Conservation (phyloP, 176 grass and related monocot species). For the Poa annua region DNA sequence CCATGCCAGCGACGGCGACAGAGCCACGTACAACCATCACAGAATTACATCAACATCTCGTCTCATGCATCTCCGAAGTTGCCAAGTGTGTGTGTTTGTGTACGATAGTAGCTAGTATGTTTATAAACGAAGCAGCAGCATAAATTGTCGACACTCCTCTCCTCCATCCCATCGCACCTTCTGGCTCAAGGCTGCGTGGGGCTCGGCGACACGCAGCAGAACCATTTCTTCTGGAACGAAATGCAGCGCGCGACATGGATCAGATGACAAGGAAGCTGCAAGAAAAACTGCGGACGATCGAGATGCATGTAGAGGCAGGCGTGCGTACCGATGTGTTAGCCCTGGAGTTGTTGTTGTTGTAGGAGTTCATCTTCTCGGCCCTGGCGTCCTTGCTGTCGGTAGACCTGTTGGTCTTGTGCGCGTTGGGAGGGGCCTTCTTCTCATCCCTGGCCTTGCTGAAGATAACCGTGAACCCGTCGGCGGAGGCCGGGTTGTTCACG, state of each 20-base stretch:
- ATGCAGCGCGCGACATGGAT: background rate
- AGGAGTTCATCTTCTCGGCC: constrained; percentile 37
- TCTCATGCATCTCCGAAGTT: constrained; percentile 34
- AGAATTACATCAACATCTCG: constrained; percentile 35
- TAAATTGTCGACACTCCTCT: background rate
- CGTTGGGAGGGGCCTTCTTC: constrained; percentile 57
- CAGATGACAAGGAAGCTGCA: background rate
- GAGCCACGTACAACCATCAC: constrained; percentile 34
- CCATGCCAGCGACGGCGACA: constrained; percentile 12
- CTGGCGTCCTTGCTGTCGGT: constrained; percentile 56
- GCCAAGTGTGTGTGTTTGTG: constrained; percentile 23
- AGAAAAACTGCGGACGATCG: background rate
- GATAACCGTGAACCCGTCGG: constrained; percentile 87
- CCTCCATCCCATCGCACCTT: constrained; percentile 26
- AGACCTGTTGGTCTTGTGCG: constrained; percentile 44
- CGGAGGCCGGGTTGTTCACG: constrained; percentile 85
- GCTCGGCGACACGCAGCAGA: constrained; percentile 81
- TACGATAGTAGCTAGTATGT: constrained; percentile 42
- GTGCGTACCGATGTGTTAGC: constrained; percentile 57
- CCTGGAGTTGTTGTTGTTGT: constrained; percentile 49
- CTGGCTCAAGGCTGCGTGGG: constrained; percentile 69
- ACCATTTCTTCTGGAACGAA: constrained; percentile 82
- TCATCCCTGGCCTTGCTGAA: constrained; percentile 98
- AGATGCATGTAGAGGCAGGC: background rate
- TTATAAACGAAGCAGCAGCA: constrained; percentile 44